phyloP scores from a whole-genome alignment of 2,329 filamentous ascomycete genomes.

The Fusarium miscanthi region DNA sequence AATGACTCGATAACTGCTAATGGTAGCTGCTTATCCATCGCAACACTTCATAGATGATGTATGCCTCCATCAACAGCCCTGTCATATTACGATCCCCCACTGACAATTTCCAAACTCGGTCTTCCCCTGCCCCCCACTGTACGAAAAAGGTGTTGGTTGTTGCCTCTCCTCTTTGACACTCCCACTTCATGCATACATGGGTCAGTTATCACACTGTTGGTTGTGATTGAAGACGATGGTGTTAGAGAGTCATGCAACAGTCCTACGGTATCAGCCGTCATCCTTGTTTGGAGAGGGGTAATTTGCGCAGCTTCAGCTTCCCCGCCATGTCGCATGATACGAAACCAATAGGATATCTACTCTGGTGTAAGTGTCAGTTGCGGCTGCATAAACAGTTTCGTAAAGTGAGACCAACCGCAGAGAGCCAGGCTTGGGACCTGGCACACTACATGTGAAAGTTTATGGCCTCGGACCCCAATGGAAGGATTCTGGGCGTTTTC shows the following conservation, averaged over 20 bases:
- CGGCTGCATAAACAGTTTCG: slow-evolving; percentile 8
- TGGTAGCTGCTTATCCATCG: neutral
- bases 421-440: neutral
- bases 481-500: neutral
- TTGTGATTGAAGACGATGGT: neutral
- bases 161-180: neutral
- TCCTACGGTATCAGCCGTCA: slow-evolving; percentile 18
- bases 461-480: neutral
- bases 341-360: neutral
- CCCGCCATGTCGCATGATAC: slow-evolving; percentile 4
- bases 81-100: neutral
- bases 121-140: neutral
- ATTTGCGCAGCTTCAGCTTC: neutral
- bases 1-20: neutral
- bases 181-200: neutral
- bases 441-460: neutral
- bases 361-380: neutral
- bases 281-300: neutral
- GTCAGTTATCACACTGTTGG: neutral
- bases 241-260: slow-evolving; percentile 18
- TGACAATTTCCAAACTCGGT: neutral
- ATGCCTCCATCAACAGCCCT: neutral
- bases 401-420: neutral
- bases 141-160: neutral
- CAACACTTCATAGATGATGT: neutral